Conservation (phyloP, 2,329 filamentous ascomycete species). For the Cladosporium halotolerans region DNA sequence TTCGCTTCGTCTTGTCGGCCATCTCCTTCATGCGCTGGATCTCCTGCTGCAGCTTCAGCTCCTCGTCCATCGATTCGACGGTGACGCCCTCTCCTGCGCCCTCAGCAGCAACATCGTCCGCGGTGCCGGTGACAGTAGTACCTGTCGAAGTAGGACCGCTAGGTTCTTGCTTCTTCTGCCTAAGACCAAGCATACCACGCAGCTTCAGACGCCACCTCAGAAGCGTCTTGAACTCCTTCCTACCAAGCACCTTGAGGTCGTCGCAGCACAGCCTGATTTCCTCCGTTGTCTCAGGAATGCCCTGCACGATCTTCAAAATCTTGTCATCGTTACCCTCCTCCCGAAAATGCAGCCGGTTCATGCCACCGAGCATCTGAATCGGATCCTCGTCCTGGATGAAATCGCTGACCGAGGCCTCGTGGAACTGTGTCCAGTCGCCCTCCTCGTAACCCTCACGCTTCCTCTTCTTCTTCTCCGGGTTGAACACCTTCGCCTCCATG, state of each 20-base stretch:
- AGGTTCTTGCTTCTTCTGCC: conserved; percentile 60
- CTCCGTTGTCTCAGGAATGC: conserved; percentile 76
- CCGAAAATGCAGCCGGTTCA: conserved; percentile 78
- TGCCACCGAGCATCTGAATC: conserved; percentile 79
- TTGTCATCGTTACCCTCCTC: conserved; percentile 72
- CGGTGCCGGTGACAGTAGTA: conserved; percentile 27
- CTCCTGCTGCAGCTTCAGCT: conserved; percentile 83
- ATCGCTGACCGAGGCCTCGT: conserved; percentile 79
- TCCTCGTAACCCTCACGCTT: conserved; percentile 98
- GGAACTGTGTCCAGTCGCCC: conserved; percentile 87
- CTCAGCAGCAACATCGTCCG: conserved; percentile 33
- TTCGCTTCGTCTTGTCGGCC: conserved; percentile 69
- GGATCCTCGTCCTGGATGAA: conserved; percentile 93
- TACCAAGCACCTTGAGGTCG: conserved; percentile 82
- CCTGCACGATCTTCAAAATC: conserved; percentile 76
- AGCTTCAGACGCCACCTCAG: conserved; percentile 86
- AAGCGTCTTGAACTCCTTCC: conserved; percentile 88
- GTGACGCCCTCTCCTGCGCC: conserved; percentile 56
- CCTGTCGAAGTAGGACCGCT: conserved; percentile 24
- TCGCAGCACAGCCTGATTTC: conserved; percentile 73
- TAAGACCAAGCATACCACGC: conserved; percentile 82
- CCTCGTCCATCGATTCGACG: conserved; percentile 87
- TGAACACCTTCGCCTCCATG: conserved; percentile 97
- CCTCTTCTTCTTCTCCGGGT: conserved; percentile 93
- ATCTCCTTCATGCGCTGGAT: conserved; percentile 75